Conservation (phyloP, 192 early-diverging fungal genomes). For the Linnemannia zychae region DNA sequence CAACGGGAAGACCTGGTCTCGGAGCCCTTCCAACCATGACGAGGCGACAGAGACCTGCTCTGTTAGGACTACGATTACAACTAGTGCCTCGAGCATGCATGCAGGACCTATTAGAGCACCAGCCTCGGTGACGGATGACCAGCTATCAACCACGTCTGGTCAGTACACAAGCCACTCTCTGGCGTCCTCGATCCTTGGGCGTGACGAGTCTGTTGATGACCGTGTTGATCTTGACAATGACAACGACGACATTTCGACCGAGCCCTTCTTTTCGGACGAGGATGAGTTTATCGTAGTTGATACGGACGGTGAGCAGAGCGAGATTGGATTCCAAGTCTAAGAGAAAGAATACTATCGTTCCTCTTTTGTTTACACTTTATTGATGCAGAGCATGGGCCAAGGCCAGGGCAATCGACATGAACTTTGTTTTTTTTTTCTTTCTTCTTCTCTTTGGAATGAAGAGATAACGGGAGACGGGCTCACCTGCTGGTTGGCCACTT, state of each 20-base stretch:
- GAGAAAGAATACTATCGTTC: background rate
- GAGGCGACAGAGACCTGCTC: conserved; percentile 18
- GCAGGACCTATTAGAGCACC: background rate
- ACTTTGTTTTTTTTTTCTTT: background rate
- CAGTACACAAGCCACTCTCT: conserved; percentile 3
- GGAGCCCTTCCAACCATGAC: background rate
- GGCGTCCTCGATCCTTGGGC: conserved; percentile 10
- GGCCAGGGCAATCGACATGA: background rate
- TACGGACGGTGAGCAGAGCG: conserved; percentile 17
- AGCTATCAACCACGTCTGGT: conserved; percentile 35
- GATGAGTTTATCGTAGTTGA: conserved; percentile 43
- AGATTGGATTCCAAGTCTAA: background rate
- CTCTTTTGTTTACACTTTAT: background rate
- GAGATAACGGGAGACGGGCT: background rate
- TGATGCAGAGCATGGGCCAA: conserved; percentile 9
- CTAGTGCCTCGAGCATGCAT: background rate
- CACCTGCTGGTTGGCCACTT: background rate
- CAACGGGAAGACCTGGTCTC: conserved; percentile 13
- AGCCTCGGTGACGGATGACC: conserved; percentile 26
- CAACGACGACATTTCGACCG: conserved; percentile 8
- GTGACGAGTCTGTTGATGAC: conserved; percentile 16
- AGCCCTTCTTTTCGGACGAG: conserved; percentile 35
- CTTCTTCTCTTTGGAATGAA: background rate
- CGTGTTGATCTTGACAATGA: conserved; percentile 17
- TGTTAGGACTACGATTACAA: background rate